A percentile compares a stretch with the other conserved stretches of the same genome.
Conservation (phyloP, 164 flowering plant genomes). For the Hamamelis virginiana region DNA sequence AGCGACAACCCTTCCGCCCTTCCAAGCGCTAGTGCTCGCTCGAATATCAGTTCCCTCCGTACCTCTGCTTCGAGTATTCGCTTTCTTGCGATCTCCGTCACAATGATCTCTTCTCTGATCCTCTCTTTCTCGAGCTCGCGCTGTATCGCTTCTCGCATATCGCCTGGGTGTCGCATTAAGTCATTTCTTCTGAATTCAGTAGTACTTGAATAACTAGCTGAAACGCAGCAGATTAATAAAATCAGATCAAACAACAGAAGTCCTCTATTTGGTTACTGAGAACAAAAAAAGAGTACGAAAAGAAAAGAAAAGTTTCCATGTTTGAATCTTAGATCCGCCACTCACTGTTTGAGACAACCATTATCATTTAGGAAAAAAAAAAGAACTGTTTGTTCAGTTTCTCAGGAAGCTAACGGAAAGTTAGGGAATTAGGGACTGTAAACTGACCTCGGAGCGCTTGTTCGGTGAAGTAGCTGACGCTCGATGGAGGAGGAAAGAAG, state of each 20-base stretch:
- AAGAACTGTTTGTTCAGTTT: too few relatives aligned
- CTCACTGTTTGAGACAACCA: neutral
- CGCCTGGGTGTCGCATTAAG: neutral
- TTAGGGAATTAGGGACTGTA: neutral
- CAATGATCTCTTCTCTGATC: conserved; percentile 38
- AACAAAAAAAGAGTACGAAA: neutral
- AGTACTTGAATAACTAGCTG: conserved; percentile 3
- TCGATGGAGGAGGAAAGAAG: neutral
- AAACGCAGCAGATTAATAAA: neutral
- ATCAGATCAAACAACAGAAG: neutral
- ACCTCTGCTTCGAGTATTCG: conserved; percentile 36
- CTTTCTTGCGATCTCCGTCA: conserved; percentile 24
- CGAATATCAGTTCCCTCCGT: conserved; percentile 38
- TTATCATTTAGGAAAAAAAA: neutral
- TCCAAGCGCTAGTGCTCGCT: conserved; percentile 27
- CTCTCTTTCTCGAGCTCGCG: conserved; percentile 33
- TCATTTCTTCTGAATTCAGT: neutral
- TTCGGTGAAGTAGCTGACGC: neutral
- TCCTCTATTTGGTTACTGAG: neutral
- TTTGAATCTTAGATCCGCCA: neutral
- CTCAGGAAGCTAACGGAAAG: conserved; percentile 8
- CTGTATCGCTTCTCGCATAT: conserved; percentile 15
- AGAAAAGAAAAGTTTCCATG: neutral
- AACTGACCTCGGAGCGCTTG: conserved; percentile 15
- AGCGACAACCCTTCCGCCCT: neutral